phyloP scores from a whole-genome alignment of 441 rosid genomes.

The Jatropha multifida region DNA sequence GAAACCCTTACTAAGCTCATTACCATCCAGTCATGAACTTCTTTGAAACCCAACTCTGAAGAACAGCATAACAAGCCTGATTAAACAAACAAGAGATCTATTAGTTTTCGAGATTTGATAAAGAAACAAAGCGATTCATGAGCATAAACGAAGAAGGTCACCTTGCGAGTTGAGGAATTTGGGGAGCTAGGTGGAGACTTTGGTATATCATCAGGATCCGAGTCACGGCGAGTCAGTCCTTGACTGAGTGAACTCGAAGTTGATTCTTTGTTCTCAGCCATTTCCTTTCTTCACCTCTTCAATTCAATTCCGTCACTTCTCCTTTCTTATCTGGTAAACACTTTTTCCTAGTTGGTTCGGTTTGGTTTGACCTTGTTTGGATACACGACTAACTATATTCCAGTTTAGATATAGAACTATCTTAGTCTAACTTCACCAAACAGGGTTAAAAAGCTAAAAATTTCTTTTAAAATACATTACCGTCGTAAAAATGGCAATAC shows the following conservation, averaged over 20 bases:
- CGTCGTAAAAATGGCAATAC: neutral
- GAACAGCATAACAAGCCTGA: conserved; percentile 82
- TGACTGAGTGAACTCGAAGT: conserved; percentile 66
- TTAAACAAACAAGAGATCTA: conserved; percentile 16
- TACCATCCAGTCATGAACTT: conserved; percentile 96
- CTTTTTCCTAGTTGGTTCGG: neutral
- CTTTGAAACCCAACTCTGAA: conserved; percentile 90
- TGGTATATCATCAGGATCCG: conserved; percentile 46
- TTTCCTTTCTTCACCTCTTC: conserved; percentile 5
- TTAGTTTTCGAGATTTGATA: neutral
- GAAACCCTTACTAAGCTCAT: conserved; percentile 19
- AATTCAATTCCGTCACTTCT: neutral
- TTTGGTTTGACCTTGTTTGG: neutral
- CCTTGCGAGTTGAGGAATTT: conserved; percentile 81
- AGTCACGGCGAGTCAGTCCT: conserved; percentile 54
- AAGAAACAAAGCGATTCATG: neutral
- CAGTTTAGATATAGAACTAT: neutral
- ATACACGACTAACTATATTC: neutral
- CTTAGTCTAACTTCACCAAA: neutral
- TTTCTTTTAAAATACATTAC: too few relatives aligned
- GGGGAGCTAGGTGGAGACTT: conserved; percentile 77
- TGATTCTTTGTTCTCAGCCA: conserved; percentile 64
- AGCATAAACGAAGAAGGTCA: conserved; percentile 7
- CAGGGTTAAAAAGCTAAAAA: too few relatives aligned
- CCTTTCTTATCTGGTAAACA: neutral